A percentile compares a stretch with the other conserved stretches of the same genome.
These are phyloP conservation scores for Plasmodium fragile DNA, from an alignment of 169 alveolate genomes.

Conservation along the genomic window DNA sequence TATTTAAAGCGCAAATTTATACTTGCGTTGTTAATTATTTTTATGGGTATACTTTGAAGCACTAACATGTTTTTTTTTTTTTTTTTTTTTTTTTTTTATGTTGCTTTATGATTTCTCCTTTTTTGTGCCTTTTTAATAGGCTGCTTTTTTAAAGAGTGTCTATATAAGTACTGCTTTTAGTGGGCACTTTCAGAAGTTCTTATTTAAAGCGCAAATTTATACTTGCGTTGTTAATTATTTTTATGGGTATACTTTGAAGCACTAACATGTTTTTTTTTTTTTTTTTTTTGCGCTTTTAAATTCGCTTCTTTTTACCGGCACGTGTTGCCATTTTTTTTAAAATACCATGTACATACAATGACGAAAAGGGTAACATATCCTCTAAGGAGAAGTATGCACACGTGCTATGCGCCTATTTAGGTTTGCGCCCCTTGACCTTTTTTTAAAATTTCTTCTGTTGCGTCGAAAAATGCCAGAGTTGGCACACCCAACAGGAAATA, in stretches of 20 bases:
- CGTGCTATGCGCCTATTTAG: neutral
- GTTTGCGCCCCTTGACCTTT: neutral
- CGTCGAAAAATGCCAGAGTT: neutral
- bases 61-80: too few relatives aligned
- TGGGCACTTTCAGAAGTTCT: neutral
- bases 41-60: neutral
- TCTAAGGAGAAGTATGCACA: neutral
- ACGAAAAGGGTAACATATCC: neutral
- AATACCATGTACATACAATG: neutral
- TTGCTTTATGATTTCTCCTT: neutral
- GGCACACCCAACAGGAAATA: neutral
- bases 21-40: slow-evolving; percentile 2
- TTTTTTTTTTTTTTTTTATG: neutral
- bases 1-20: neutral
- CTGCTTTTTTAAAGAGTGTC: neutral
- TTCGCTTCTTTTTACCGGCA: neutral
- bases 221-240: slow-evolving; percentile 2
- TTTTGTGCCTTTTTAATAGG: neutral
- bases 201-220: neutral
- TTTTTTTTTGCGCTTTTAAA: neutral
- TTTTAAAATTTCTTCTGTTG: neutral
- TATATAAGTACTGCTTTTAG: neutral
- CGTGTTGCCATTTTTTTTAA: neutral
- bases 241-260: neutral
- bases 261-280: too few relatives aligned